Base-by-base conservation (phyloP, 441 rosid species). In the Croton setiger region DNA sequence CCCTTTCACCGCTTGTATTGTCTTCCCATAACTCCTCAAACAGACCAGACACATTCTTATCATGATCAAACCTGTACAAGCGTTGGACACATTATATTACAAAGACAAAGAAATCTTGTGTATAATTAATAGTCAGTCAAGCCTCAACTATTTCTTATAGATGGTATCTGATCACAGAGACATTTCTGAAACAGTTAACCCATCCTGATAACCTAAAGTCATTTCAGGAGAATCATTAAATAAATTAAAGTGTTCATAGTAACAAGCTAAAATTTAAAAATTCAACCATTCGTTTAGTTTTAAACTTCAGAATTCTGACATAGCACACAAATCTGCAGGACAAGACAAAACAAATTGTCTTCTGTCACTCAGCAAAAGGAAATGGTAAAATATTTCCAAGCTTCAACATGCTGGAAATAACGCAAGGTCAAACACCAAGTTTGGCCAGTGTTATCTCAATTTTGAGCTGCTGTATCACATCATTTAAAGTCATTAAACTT, bases 21-120 rank as follows among this genome's bases (percentile, higher is more conserved):
- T 95, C 99, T 84, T 95, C 98, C 99, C 98, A 95, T 69, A 95
- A 78, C 70, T 95, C 99, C 87, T 95, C 99, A 84, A 87, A 92
- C 77, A 90, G 85, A 57, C 88, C 80, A 23, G 99, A 83, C 78
- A 90, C 81, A 77, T 76, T 60, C 83, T 90, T 90, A 79, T 94
- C 99, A 83, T 94, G 97, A 73, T 92, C 98, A 82, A 95, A 95
- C 83, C 99, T 95, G 91, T 62, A 82, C 37, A 74, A 68, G n/a
- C 56, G 31, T 64, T 74, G 56, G 7, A 71, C 63, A 56, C 21
- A 23, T 59, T 21, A 18, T 31, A 43, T 17, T 58, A 7, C 27
- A 39, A 51, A 45, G 47, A 17, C 9, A 44, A 60, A 21, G 31
- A 47, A 10, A 20, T 48, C 41, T 35, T 21, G 31, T 37, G n/a